Evolutionary conservation across 1,139 yeast genomes (phyloP), one percentile per base, ranked within the genome.

Genomic region (Yamadazyma kanchanaburiensis): DNA sequence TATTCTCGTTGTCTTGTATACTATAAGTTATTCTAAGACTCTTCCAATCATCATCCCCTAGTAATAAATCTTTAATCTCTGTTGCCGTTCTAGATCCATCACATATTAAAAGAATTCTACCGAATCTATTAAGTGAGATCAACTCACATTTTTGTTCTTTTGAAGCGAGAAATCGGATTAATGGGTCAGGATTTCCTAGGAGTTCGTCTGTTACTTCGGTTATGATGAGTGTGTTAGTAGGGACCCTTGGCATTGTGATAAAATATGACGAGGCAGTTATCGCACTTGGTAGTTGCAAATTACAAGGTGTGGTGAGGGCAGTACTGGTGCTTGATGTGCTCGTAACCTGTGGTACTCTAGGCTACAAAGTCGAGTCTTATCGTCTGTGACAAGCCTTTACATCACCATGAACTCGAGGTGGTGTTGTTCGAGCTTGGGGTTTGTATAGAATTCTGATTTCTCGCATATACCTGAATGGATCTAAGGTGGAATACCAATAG

Each of bases 191-290:
- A 28, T 62, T 51, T 10, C 35, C 26, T 14, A 63, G 39, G 9
- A 51, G 25, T 5, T 36, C 42, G 4, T 38, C 45, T 1, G 45
- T 25, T 5, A 62, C 47, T 12, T 58, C 46, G n/a, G 72, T 65
- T 15, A 67, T 31, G 11, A 68, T 65, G 22, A 68, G 49, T 2
- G 73, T 61, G 37, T 68, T 68, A 11, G 72, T 63, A 4, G 70
- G 64, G 4, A 19, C n/a, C 14, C 38, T 14, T 4, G 26, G 26
- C 40, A 36, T 12, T 12, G 22, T 6, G 11, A 6, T 6, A 9
- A 21, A 21, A 6, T 21, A 7, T 6, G 22, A 21, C 6, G 11
- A 21, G 8, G 22, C 22, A 17, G 10, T 7, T 17, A n/a, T n/a
- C n/a, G n/a, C n/a, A n/a, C n/a, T n/a, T n/a, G n/a, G n/a, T n/a